These are phyloP conservation scores for Lizonia empirigonia DNA, from an alignment of 2,329 filamentous ascomycete species.

Conservation along the genomic window DNA sequence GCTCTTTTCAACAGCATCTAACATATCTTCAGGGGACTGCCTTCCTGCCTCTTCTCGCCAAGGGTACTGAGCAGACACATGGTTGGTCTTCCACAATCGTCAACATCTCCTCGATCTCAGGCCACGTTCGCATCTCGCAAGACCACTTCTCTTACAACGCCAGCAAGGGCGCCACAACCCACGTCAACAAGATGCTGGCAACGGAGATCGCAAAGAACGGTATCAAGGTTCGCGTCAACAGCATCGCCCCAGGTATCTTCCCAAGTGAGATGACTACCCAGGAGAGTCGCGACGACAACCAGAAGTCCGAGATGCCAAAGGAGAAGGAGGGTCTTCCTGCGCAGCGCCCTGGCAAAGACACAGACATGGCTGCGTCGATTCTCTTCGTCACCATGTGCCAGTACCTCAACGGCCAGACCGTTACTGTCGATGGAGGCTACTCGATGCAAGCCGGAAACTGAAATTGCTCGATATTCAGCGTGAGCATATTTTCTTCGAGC, in stretches of 20 bases:
- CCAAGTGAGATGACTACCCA: constrained; percentile 64
- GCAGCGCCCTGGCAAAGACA: constrained; percentile 60
- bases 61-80: constrained; percentile 49
- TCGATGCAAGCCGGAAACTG: constrained; percentile 43
- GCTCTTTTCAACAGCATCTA: background rate
- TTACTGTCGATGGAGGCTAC: constrained; percentile 62
- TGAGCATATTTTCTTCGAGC: constrained; percentile 4
- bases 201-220: constrained; percentile 58
- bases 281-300: constrained; percentile 55
- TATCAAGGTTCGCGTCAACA: constrained; percentile 63
- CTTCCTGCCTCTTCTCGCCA: constrained; percentile 55
- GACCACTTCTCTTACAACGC: constrained; percentile 57
- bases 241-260: constrained; percentile 63
- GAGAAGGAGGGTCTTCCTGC: constrained; percentile 59
- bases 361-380: constrained; percentile 50
- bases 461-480: background rate
- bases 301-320: constrained; percentile 61
- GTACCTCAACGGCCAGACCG: constrained; percentile 56
- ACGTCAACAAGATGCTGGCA: constrained; percentile 62
- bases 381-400: constrained; percentile 59
- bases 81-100: constrained; percentile 54
- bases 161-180: constrained; percentile 58
- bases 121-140: constrained; percentile 54
- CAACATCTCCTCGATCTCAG: constrained; percentile 55
- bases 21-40: constrained; percentile 38